phyloP scores from a whole-genome alignment of 2,329 filamentous ascomycete genomes.

The Colletotrichum musae region DNA sequence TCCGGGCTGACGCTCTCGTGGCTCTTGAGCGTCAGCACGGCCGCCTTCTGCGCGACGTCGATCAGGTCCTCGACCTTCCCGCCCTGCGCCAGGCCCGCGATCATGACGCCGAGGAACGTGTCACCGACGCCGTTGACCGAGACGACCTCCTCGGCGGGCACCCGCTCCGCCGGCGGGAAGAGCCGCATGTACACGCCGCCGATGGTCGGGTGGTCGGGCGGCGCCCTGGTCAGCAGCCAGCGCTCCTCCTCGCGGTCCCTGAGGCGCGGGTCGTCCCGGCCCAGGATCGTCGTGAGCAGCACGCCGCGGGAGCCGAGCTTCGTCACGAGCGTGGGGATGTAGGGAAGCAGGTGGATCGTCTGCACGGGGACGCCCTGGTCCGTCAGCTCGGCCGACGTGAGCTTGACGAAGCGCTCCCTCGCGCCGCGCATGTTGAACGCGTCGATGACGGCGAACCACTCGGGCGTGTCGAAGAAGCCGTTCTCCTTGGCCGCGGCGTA shows the following conservation, averaged over 20 bases:
- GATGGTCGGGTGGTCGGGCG: constrained; percentile 65
- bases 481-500: constrained; percentile 77
- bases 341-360: constrained; percentile 87
- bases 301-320: constrained; percentile 86
- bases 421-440: constrained; percentile 80
- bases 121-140: constrained; percentile 97
- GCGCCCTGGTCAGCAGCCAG: constrained; percentile 79
- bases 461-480: constrained; percentile 76
- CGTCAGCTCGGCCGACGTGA: constrained; percentile 78
- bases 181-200: constrained; percentile 87
- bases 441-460: constrained; percentile 88
- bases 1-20: constrained; percentile 78
- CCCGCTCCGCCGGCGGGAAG: constrained; percentile 76
- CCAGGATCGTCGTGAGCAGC: constrained; percentile 80
- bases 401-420: constrained; percentile 77
- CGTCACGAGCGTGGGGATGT: constrained; percentile 86
- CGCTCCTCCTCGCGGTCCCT: constrained; percentile 72
- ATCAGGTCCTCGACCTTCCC: constrained; percentile 74
- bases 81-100: constrained; percentile 81
- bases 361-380: constrained; percentile 88
- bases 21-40: constrained; percentile 83
- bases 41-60: constrained; percentile 85
- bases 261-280: constrained; percentile 77
- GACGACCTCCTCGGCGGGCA: constrained; percentile 75
- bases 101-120: constrained; percentile 87